Base-by-base conservation (phyloP, 2,329 filamentous ascomycete genomes). In the Mycosphaerelloides madeirae region DNA sequence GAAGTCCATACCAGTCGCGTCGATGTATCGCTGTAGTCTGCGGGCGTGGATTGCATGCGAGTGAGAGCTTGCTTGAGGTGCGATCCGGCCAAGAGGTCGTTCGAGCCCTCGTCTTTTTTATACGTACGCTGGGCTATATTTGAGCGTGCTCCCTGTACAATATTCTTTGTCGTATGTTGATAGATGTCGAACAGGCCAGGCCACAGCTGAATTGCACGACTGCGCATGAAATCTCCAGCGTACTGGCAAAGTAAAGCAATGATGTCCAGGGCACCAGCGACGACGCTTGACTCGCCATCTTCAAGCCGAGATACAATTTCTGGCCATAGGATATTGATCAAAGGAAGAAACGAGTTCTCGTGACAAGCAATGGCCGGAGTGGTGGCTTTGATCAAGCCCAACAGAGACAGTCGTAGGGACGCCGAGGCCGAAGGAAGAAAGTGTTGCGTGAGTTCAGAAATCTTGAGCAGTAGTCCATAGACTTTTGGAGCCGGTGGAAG, bases 321-420 rank as follows among this genome's bases (percentile, higher is more conserved):
- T 0, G 90, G 89, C 91, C 91, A 98, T 6, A 97, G 73, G 3
- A 85, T 83, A 65, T 97, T 93, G 55, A 97, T 81, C 0, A 97
- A 75, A 0, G 93, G 93, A 1, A 98, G 69, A 62, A 95, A 96
- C 0, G 81, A 80, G 49, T 90, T 82, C 61, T 95, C 85, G 54
- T 96, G 82, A 3, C 73, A 74, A 0, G 84, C 79, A 3, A 98
- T 77, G 1, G 85, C 76, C 1, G 83, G 79, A 3, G 84, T 78
- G 3, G 88, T 83, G 1, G 82, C 87, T 19, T 77, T 71, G 11
- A 97, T 77, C 5, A 97, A 79, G 13, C 80, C 78, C 8, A 98
- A 78, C 3, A 98, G 76, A 1, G 84, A 87, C 22, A 81, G 81
- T 31, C 91, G 83, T 7, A 98, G 76, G 9, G 80, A 78, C 0